Conservation (phyloP, 2,329 filamentous ascomycete genomes). For the Aureobasidium sp. region DNA sequence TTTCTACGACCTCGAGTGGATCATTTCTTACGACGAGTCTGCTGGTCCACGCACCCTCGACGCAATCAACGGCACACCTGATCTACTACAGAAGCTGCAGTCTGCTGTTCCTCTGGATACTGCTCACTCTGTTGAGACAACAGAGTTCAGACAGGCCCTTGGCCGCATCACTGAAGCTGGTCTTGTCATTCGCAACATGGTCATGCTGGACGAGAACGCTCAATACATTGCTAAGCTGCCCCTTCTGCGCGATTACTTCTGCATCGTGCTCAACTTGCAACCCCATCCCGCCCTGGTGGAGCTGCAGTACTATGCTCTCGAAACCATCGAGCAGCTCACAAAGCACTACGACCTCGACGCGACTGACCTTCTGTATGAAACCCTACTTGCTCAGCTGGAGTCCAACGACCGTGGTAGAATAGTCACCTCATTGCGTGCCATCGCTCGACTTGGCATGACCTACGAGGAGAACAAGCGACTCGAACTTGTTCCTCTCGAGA, state of each 20-base stretch:
- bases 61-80: constrained; percentile 57
- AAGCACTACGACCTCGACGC: constrained; percentile 67
- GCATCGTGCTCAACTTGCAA: constrained; percentile 74
- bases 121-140: constrained; percentile 63
- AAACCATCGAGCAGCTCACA: constrained; percentile 85
- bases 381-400: constrained; percentile 52
- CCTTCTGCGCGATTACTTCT: constrained; percentile 72
- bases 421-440: constrained; percentile 68
- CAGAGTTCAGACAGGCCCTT: constrained; percentile 62
- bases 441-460: constrained; percentile 84
- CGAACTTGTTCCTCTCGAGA: constrained; percentile 57
- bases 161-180: constrained; percentile 77
- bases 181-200: constrained; percentile 89
- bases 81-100: constrained; percentile 66
- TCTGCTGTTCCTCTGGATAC: constrained; percentile 51
- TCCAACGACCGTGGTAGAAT: constrained; percentile 71
- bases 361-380: constrained; percentile 71
- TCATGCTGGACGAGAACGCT: constrained; percentile 86
- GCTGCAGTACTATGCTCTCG: constrained; percentile 81
- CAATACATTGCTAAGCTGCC: constrained; percentile 68
- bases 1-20: constrained; percentile 79
- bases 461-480: constrained; percentile 72
- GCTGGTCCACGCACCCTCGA: constrained; percentile 51
- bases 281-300: constrained; percentile 66
- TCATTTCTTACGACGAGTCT: constrained; percentile 55